A percentile compares a stretch with the other conserved stretches of the same genome.
Evolutionary conservation across 495 filamentous ascomycete genomes (phyloP).

Genomic region (Mytilinidion resinicola): DNA sequence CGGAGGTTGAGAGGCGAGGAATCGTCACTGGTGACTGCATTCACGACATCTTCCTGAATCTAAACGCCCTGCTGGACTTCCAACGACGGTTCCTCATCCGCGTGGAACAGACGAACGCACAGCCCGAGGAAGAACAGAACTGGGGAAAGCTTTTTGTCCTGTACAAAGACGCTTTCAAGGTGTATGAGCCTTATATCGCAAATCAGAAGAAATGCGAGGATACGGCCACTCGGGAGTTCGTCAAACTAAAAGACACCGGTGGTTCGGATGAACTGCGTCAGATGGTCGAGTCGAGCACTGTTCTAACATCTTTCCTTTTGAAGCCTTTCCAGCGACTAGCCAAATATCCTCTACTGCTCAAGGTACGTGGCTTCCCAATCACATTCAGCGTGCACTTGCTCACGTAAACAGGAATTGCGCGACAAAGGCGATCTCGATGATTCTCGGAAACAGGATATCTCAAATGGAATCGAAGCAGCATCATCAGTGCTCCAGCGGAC

Average conservation of each 20-base stretch:
- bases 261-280: constrained; percentile 51
- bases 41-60: constrained; percentile 92
- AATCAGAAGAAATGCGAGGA: constrained; percentile 73
- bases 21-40: constrained; percentile 83
- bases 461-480: constrained; percentile 65
- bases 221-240: constrained; percentile 54
- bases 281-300: constrained; percentile 55
- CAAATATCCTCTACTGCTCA: constrained; percentile 86
- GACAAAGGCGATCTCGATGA: constrained; percentile 71
- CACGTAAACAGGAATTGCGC: constrained; percentile 62
- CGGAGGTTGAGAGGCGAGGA: constrained; percentile 76
- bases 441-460: constrained; percentile 60
- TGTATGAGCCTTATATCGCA: constrained; percentile 94
- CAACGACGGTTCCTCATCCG: constrained; percentile 90
- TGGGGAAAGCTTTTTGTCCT: constrained; percentile 84
- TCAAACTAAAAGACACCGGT: constrained; percentile 53
- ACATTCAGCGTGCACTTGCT: constrained; percentile 10
- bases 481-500: constrained; percentile 71
- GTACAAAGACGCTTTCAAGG: constrained; percentile 72
- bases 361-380: constrained; percentile 46
- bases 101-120: constrained; percentile 88
- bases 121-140: constrained; percentile 69
- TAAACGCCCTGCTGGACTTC: constrained; percentile 90
- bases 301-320: constrained; percentile 79
- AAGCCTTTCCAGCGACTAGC: constrained; percentile 94